Evolutionary conservation across 495 filamentous ascomycete species (phyloP), one percentile per base, ranked within the genome.

Genomic region (Trichoderma parareesei): DNA sequence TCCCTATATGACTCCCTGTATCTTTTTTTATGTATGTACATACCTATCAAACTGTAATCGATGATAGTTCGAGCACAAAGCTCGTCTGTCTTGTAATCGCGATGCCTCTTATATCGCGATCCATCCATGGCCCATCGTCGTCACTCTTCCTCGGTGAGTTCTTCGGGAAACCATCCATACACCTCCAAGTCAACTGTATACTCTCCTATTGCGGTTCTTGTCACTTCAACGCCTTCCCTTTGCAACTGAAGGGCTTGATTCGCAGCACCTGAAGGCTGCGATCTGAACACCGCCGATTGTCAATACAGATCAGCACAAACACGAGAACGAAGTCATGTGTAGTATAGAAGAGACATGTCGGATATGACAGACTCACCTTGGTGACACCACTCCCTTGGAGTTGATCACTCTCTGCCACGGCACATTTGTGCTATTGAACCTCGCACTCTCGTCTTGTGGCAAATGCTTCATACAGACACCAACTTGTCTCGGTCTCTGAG

Each of bases 371-470:
- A 66, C 70, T 35, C 69, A 95, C 91, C 92, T 84, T 41, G 87
- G 89, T 40, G 91, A 93, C 67, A 98, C 92, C 65, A 85, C 80
- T 18, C 92, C 92, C 74, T 90, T 93, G 3, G 89, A 74, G 70
- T 93, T 95, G 67, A 97, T 89, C 11, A 98, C 91, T 59, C 93
- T 80, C 78, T 97, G 93, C 93, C 93, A 98, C 4, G 93, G 93
- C 11, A 97, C 92, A 69, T 90, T 97, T 18, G 75, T 79, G 64
- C 81, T 77, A 70, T 97, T 84, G 75, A 87, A 95, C 65, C 69
- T 75, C 63, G 67, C 67, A 43, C 70, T 73, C 35, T 75, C 69
- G 73, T 73, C 75, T 13, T 69, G 44, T 3, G 93, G 84, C 16
- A 98, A 87, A 68, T 94, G 87, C 71, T 96, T 97, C 1, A 97